These are phyloP conservation scores for Microbotryomycetes sp. DNA, from an alignment of 1,284 basidiomycete genomes.

Conservation along the genomic window DNA sequence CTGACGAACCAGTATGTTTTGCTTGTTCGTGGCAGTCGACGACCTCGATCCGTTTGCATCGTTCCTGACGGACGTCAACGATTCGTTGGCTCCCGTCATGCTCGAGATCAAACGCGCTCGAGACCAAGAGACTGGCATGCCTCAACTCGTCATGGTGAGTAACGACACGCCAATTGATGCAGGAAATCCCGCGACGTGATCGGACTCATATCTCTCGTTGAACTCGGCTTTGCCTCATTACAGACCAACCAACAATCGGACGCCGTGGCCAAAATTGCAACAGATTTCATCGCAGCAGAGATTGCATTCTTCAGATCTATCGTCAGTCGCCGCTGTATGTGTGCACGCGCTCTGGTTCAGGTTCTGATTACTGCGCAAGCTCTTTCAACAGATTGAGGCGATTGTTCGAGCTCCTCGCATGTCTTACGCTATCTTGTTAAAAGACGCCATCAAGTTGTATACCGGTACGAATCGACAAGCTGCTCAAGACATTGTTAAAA, in stretches of 20 bases:
- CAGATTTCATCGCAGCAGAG: slow-evolving; percentile 66
- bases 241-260: slow-evolving; percentile 52
- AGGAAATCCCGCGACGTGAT: too few species aligned
- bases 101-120: slow-evolving; percentile 59
- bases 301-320: slow-evolving; percentile 74
- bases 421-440: slow-evolving; percentile 65
- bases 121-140: slow-evolving; percentile 58
- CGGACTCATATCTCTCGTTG: background rate
- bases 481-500: slow-evolving; percentile 63
- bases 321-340: slow-evolving; percentile 47
- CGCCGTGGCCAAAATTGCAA: slow-evolving; percentile 70
- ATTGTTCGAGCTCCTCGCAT: slow-evolving; percentile 72
- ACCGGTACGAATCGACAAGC: slow-evolving; percentile 62
- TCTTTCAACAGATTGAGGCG: slow-evolving; percentile 61
- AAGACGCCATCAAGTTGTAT: slow-evolving; percentile 60
- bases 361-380: background rate
- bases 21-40: background rate
- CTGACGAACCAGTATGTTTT: background rate
- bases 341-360: background rate
- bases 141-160: slow-evolving; percentile 16
- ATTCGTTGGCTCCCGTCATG: slow-evolving; percentile 57
- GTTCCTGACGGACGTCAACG: slow-evolving; percentile 57
- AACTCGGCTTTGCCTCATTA: background rate
- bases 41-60: slow-evolving; percentile 50
- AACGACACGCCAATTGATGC: too few species aligned